These are phyloP conservation scores for Albizia julibrissin DNA, from an alignment of 306 rosid species.

Conservation along the genomic window DNA sequence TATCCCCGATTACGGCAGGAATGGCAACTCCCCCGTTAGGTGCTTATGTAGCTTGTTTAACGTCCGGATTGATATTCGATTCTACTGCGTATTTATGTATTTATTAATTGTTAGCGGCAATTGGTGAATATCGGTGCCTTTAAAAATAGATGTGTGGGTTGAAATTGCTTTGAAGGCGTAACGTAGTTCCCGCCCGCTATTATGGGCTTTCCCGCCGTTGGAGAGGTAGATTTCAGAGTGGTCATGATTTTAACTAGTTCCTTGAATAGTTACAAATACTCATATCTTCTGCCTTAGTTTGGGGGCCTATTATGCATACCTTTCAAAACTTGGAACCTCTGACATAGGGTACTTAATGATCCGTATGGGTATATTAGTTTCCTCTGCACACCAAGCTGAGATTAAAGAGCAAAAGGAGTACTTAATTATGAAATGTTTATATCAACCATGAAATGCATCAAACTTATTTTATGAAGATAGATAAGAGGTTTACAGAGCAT, in stretches of 20 bases:
- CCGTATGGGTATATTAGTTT: conserved; percentile 7
- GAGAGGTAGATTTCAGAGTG: conserved; percentile 6
- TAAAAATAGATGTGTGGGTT: conserved; percentile 11
- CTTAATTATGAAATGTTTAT: background rate
- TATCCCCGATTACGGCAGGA: conserved; percentile 10
- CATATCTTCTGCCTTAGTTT: background rate
- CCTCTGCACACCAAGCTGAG: background rate
- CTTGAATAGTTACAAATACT: background rate
- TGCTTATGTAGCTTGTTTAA: background rate
- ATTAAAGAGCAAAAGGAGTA: background rate
- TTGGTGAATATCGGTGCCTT: conserved; percentile 1
- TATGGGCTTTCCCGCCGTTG: background rate
- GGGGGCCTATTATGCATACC: background rate
- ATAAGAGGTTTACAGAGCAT: conserved; percentile 26
- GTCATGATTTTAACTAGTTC: background rate
- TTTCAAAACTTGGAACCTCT: conserved; percentile 13
- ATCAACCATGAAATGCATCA: conserved; percentile 17
- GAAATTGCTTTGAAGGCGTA: background rate
- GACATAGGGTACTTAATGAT: conserved; percentile 13
- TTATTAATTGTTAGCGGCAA: conserved; percentile 10
- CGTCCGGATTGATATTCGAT: background rate
- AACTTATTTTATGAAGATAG: background rate
- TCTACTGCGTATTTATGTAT: background rate
- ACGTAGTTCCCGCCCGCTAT: background rate
- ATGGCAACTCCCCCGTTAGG: background rate